phyloP scores from a whole-genome alignment of 495 filamentous ascomycete genomes.

The Xylona heveae region DNA sequence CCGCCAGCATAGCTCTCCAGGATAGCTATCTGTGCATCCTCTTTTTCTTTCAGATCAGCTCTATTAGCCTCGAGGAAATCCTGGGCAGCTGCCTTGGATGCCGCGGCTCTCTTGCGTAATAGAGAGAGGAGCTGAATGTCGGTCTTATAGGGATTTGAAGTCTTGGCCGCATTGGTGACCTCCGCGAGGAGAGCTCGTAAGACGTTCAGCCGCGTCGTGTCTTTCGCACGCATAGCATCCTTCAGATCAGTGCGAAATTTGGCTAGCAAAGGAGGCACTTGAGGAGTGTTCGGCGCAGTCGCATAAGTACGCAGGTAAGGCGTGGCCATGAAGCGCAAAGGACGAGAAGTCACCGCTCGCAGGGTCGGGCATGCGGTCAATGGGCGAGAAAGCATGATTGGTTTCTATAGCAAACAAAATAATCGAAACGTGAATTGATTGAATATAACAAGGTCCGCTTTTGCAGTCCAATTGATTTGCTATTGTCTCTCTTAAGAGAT shows the following conservation, averaged over 20 bases:
- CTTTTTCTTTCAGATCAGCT: slow-evolving; percentile 33
- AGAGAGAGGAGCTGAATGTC: slow-evolving; percentile 36
- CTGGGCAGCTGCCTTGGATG: slow-evolving; percentile 24
- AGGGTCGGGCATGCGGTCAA: too few relatives aligned
- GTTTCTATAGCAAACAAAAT: too few relatives aligned
- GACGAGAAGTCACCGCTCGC: too few relatives aligned
- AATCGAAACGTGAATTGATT: too few relatives aligned
- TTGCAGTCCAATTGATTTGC: too few relatives aligned
- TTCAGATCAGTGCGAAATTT: slow-evolving; percentile 3
- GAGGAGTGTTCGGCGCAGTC: too few relatives aligned
- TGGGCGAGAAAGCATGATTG: too few relatives aligned
- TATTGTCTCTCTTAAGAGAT: too few relatives aligned
- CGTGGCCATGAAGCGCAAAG: too few relatives aligned
- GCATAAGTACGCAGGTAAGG: too few relatives aligned
- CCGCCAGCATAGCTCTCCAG: slow-evolving; percentile 34
- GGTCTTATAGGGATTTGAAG: slow-evolving; percentile 30
- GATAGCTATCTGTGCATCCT: slow-evolving; percentile 30
- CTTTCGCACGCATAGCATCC: slow-evolving; percentile 5
- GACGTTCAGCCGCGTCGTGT: slow-evolving; percentile 19
- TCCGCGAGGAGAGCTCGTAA: slow-evolving; percentile 38
- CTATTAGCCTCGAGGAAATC: slow-evolving; percentile 30
- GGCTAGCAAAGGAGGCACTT: too few relatives aligned
- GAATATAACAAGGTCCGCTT: too few relatives aligned
- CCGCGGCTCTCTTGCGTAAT: slow-evolving; percentile 29
- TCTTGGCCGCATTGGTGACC: slow-evolving; percentile 40